phyloP scores from a whole-genome alignment of 2,329 filamentous ascomycete genomes.

The Ascochyta viciae-villosae region DNA sequence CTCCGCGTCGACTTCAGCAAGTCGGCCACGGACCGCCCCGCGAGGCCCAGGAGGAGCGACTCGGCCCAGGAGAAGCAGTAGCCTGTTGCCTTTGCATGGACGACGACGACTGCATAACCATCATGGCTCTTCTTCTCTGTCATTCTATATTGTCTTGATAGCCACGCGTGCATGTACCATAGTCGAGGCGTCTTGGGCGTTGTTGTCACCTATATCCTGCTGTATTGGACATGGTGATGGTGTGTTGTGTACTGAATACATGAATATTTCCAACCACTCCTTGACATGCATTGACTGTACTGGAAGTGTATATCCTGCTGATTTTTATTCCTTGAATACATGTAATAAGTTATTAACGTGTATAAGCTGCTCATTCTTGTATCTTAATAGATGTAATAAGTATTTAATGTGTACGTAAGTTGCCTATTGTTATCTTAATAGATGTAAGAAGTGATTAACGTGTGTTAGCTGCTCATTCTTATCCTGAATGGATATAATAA shows the following conservation, averaged over 20 bases:
- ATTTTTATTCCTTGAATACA: no score
- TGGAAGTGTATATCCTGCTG: no score
- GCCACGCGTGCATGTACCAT: constrained; percentile 36
- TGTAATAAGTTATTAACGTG: no score
- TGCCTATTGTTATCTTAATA: no score
- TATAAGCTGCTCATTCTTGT: no score
- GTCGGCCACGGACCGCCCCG: not conserved
- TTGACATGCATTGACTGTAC: no score
- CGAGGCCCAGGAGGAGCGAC: constrained; percentile 21
- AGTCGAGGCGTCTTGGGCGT: constrained; percentile 38
- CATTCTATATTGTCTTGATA: constrained; percentile 34
- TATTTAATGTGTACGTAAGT: no score
- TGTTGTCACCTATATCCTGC: constrained; percentile 35
- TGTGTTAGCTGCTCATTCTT: no score
- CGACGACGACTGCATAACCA: not conserved
- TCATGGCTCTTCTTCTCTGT: constrained; percentile 26
- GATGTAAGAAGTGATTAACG: no score
- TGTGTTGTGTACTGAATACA: constrained; percentile 19
- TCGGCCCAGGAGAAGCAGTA: constrained; percentile 21
- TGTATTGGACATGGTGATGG: constrained; percentile 23
- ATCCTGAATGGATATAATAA: no score
- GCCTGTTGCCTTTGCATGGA: not conserved
- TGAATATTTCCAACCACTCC: not conserved
- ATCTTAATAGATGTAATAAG: no score
- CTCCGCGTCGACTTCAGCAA: constrained; percentile 71